Percentiles rank a stretch among this genome's conserved stretches.
phyloP scores from a whole-genome alignment of 2,329 filamentous ascomycete genomes.

The Harringtonia lauricola region DNA sequence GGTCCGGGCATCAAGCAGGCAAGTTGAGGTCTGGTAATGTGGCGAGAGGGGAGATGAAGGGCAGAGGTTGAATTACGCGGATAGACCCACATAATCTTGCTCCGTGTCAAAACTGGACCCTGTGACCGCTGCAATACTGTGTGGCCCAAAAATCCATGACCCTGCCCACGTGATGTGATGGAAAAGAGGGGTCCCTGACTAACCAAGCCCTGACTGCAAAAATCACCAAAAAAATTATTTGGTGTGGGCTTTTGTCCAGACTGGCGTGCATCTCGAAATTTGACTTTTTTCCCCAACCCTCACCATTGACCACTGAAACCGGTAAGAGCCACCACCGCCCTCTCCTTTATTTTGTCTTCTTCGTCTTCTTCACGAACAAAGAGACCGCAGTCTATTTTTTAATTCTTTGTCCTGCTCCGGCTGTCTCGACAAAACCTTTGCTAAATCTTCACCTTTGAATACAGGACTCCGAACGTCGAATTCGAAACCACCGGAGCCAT shows the following conservation, averaged over 20 bases:
- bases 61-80: too few species aligned
- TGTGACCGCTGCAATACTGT: too few species aligned
- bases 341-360: background rate
- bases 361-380: background rate
- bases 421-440: background rate
- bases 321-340: slow-evolving; percentile 7
- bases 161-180: background rate
- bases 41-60: too few species aligned
- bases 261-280: slow-evolving; percentile 10
- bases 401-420: too few species aligned
- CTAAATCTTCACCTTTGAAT: background rate
- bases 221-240: slow-evolving; percentile 10
- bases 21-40: too few species aligned
- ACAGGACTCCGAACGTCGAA: slow-evolving; percentile 7
- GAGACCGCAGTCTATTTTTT: background rate
- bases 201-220: slow-evolving; percentile 8
- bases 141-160: too few species aligned
- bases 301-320: slow-evolving; percentile 8
- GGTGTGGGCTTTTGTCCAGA: slow-evolving; percentile 6
- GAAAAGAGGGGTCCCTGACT: background rate
- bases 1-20: too few species aligned
- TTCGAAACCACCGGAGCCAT: slow-evolving; percentile 9
- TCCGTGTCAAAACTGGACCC: too few species aligned
- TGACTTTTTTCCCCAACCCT: slow-evolving; percentile 6
- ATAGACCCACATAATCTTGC: too few species aligned